A percentile compares a stretch with the other conserved stretches of the same genome.
Evolutionary conservation across 1,139 yeast species (phyloP).

Genomic region (Yarrowia galli): DNA sequence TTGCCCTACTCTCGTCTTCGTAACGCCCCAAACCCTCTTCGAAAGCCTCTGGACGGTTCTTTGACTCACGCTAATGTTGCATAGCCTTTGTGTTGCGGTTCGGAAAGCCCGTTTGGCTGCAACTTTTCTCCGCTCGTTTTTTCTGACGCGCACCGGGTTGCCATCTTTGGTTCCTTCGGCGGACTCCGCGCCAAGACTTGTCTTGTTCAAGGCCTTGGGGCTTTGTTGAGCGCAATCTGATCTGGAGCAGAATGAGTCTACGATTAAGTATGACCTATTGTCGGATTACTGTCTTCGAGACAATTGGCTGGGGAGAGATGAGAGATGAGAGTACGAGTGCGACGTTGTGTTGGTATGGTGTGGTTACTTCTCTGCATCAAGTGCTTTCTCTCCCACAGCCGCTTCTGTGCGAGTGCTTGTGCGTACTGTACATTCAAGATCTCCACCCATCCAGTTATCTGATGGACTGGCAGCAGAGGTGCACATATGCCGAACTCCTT

Average conservation of each 20-base stretch:
- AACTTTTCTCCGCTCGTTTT: background rate
- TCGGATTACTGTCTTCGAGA: no score
- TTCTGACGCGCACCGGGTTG: background rate
- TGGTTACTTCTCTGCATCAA: no score
- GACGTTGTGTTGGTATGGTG: no score
- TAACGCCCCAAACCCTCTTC: background rate
- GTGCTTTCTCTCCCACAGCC: no score
- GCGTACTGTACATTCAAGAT: no score
- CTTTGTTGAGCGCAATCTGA: background rate
- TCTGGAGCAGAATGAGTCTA: background rate
- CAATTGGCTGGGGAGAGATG: no score
- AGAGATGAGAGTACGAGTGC: no score
- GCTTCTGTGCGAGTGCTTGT: no score
- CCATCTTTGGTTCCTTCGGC: background rate
- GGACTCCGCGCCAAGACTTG: background rate
- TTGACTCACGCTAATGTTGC: slow-evolving; percentile 7
- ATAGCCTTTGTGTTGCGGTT: background rate
- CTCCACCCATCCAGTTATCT: no score
- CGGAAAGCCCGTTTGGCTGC: background rate
- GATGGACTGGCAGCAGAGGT: no score
- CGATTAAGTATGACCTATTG: no score
- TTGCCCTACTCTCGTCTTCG: background rate
- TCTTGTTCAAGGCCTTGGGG: background rate
- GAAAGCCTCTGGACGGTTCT: background rate
- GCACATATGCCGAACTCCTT: no score